phyloP scores from a whole-genome alignment of 78 protist genomes.

The Protostelium mycophagum region DNA sequence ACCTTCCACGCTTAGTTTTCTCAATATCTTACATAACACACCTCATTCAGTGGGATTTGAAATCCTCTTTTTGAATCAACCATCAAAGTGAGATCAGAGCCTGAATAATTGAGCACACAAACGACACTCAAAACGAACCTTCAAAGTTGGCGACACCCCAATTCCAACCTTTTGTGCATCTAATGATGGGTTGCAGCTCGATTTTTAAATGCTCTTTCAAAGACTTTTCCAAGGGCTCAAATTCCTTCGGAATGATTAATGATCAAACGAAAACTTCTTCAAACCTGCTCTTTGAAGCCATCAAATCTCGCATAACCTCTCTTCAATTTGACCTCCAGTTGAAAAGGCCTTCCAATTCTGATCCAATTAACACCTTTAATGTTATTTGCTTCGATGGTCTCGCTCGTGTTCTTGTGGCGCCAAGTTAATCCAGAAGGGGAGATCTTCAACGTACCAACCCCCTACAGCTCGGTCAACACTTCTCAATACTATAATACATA shows the following conservation, averaged over 20 bases:
- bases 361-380: not conserved
- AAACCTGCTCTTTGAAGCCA: slow-evolving; percentile 56
- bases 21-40: slow-evolving; percentile 29
- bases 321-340: not conserved
- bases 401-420: not conserved
- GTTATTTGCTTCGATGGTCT: not conserved
- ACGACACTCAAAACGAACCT: not conserved
- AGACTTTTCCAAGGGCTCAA: slow-evolving; percentile 12
- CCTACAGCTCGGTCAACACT: no score
- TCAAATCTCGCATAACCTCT: slow-evolving; percentile 11
- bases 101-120: not conserved
- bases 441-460: not conserved
- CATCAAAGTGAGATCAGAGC: slow-evolving; percentile 7
- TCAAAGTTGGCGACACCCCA: slow-evolving; percentile 23
- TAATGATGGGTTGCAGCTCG: slow-evolving; percentile 5
- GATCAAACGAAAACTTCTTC: not conserved
- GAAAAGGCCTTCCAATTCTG: not conserved
- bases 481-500: no score
- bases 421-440: not conserved
- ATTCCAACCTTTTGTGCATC: slow-evolving; percentile 50
- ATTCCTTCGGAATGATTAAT: slow-evolving; percentile 7
- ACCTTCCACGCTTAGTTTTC: slow-evolving; percentile 20
- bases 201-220: slow-evolving; percentile 6
- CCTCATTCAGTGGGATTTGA: slow-evolving; percentile 40
- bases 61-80: slow-evolving; percentile 16